A percentile compares a stretch with the other conserved stretches of the same genome.
Evolutionary conservation across 306 rosid genomes (phyloP).

Genomic region (Quercus variabilis): DNA sequence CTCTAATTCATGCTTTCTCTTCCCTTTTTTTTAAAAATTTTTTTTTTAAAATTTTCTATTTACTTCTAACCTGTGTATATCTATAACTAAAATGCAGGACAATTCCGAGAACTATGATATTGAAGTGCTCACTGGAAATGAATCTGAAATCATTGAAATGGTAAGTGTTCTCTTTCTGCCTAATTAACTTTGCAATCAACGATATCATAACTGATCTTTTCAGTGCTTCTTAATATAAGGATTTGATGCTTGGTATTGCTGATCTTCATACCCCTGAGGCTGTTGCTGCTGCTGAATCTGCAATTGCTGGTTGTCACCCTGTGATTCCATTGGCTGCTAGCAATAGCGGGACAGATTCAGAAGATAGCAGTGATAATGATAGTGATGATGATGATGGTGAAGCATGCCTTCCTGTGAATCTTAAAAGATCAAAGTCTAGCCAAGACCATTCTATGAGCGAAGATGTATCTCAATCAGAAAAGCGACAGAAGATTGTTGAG

Average conservation of each 20-base stretch:
- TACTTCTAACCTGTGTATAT: not conserved
- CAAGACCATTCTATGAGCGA: slow-evolving; percentile 10
- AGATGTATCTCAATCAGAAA: slow-evolving; percentile 30
- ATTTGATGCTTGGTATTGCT: slow-evolving; percentile 83
- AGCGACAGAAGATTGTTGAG: slow-evolving; percentile 57
- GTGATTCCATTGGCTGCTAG: slow-evolving; percentile 44
- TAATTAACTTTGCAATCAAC: not conserved
- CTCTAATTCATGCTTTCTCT: not conserved
- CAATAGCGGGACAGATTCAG: slow-evolving; percentile 49
- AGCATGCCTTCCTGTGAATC: slow-evolving; percentile 8
- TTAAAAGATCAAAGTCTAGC: slow-evolving; percentile 21
- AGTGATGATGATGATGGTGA: slow-evolving; percentile 5
- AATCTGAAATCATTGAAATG: slow-evolving; percentile 74
- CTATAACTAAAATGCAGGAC: slow-evolving; percentile 35
- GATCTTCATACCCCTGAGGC: slow-evolving; percentile 90
- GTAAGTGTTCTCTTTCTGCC: slow-evolving; percentile 17
- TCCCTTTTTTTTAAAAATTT: not conserved
- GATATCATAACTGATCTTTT: not conserved
- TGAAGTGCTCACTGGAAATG: slow-evolving; percentile 74
- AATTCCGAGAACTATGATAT: slow-evolving; percentile 59
- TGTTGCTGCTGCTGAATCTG: slow-evolving; percentile 87
- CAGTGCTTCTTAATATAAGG: slow-evolving; percentile 34
- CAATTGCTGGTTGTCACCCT: slow-evolving; percentile 49
- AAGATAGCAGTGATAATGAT: slow-evolving; percentile 36
- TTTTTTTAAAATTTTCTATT: too few relatives aligned